These are phyloP conservation scores for Aureobasidium musti DNA, from an alignment of 2,329 filamentous ascomycete species.

Conservation along the genomic window DNA sequence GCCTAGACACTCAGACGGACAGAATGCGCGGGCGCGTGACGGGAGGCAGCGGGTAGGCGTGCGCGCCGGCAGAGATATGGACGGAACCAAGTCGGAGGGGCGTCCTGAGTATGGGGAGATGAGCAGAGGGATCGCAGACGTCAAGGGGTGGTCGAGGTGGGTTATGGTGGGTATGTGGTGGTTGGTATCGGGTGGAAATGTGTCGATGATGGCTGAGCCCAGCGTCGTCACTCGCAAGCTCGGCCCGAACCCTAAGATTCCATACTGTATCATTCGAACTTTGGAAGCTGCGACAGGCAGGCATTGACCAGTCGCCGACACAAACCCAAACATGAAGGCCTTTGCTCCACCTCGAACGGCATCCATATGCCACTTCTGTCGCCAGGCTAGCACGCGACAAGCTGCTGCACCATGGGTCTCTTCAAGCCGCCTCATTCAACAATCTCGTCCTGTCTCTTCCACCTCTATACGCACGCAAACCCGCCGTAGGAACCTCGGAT, in stretches of 20 bases:
- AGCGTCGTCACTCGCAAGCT: conserved; percentile 11
- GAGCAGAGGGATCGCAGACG: background rate
- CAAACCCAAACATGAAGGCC: conserved; percentile 17
- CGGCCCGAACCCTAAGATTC: background rate
- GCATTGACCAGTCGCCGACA: background rate
- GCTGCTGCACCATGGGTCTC: background rate
- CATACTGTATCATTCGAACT: background rate
- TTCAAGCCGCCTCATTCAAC: background rate
- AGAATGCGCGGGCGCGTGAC: conserved; percentile 12
- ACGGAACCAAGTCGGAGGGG: background rate
- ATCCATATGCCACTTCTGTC: background rate
- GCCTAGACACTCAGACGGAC: background rate
- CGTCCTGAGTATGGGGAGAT: no score
- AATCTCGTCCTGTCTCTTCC: conserved; percentile 2
- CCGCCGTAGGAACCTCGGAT: background rate
- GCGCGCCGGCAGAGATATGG: conserved; percentile 4
- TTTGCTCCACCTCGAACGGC: conserved; percentile 4
- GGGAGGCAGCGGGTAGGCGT: background rate
- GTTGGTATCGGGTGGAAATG: conserved; percentile 4
- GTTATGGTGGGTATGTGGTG: background rate
- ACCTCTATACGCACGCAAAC: background rate
- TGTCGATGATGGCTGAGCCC: conserved; percentile 9
- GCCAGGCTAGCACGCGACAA: background rate
- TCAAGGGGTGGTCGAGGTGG: background rate
- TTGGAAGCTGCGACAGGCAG: background rate